A percentile compares a stretch with the other conserved stretches of the same genome.
These are phyloP conservation scores for Aspergillus calidoustus DNA, from an alignment of 2,329 filamentous ascomycete genomes.

Conservation along the genomic window DNA sequence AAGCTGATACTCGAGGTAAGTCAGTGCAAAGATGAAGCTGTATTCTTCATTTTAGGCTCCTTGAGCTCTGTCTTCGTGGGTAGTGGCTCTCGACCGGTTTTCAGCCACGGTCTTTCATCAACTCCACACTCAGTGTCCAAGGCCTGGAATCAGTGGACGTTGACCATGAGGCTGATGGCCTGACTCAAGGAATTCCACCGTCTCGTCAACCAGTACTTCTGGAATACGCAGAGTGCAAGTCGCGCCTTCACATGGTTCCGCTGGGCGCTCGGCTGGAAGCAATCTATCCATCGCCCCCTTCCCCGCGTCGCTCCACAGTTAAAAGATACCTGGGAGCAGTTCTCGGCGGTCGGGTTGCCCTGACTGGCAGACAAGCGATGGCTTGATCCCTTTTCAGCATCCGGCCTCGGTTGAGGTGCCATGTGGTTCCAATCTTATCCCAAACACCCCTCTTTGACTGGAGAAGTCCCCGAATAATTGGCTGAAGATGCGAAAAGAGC, in stretches of 20 bases:
- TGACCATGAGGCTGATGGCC: not conserved
- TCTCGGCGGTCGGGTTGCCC: not conserved
- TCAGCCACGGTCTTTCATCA: not conserved
- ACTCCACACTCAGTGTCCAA: not conserved
- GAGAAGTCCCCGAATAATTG: not conserved
- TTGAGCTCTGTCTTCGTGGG: not conserved
- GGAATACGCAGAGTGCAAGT: not conserved
- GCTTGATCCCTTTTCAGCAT: not conserved
- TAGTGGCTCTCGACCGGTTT: not conserved
- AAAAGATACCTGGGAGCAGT: not conserved
- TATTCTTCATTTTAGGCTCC: not conserved
- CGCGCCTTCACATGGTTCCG: conserved; percentile 10
- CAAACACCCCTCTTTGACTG: not conserved
- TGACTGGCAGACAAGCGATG: not conserved
- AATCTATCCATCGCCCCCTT: not conserved
- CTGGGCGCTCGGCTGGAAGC: conserved; percentile 7
- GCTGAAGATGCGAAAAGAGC: not conserved
- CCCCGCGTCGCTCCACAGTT: conserved; percentile 6
- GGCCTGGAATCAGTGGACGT: not conserved
- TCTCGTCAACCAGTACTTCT: not conserved
- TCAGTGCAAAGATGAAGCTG: not conserved
- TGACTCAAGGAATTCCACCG: not conserved
- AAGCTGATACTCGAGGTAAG: not conserved
- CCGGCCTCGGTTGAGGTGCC: conserved; percentile 8
- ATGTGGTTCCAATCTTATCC: not conserved